These are phyloP conservation scores for Coix lacrymajobi DNA, from an alignment of 176 grass and related monocot species.

Conservation along the genomic window DNA sequence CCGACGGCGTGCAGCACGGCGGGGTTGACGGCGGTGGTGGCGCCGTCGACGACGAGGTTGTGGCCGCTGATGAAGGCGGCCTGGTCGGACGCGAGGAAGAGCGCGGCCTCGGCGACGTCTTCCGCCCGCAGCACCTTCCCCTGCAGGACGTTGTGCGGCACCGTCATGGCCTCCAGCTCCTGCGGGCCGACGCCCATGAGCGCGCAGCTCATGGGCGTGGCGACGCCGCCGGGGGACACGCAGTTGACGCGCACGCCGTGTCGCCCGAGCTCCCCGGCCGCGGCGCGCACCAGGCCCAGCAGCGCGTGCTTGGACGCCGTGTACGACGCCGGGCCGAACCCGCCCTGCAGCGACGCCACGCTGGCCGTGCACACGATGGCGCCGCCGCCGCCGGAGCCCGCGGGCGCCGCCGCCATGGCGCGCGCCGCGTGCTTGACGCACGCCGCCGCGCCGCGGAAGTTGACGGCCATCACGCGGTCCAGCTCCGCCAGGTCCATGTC, in stretches of 20 bases:
- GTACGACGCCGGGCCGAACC: slow-evolving; percentile 64
- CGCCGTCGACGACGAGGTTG: slow-evolving; percentile 79
- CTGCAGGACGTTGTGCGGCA: slow-evolving; percentile 30
- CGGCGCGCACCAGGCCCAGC: slow-evolving; percentile 59
- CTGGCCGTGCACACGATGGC: slow-evolving; percentile 78
- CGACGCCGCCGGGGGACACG: slow-evolving; percentile 70
- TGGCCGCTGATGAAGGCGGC: slow-evolving; percentile 61
- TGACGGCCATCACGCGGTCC: slow-evolving; percentile 74
- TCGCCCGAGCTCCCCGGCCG: slow-evolving; percentile 58
- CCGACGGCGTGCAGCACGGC: slow-evolving; percentile 17
- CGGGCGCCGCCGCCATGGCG: slow-evolving; percentile 34
- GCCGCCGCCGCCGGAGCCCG: slow-evolving; percentile 22
- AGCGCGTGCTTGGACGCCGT: slow-evolving; percentile 81
- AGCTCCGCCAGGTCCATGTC: slow-evolving; percentile 47
- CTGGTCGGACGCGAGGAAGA: slow-evolving; percentile 79
- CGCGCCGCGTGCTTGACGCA: slow-evolving; percentile 70
- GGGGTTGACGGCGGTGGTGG: slow-evolving; percentile 45
- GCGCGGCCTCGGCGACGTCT: slow-evolving; percentile 54
- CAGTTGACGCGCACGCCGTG: slow-evolving; percentile 75
- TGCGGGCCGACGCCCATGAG: slow-evolving; percentile 1
- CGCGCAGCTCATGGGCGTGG: slow-evolving; percentile 47
- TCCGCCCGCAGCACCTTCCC: slow-evolving; percentile 44
- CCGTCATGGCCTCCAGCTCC: slow-evolving; percentile 39
- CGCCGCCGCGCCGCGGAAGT: slow-evolving; percentile 53
- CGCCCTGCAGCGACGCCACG: slow-evolving; percentile 48